Conservation (phyloP, 1,284 basidiomycete genomes). For the Ganoderma resinaceum region DNA sequence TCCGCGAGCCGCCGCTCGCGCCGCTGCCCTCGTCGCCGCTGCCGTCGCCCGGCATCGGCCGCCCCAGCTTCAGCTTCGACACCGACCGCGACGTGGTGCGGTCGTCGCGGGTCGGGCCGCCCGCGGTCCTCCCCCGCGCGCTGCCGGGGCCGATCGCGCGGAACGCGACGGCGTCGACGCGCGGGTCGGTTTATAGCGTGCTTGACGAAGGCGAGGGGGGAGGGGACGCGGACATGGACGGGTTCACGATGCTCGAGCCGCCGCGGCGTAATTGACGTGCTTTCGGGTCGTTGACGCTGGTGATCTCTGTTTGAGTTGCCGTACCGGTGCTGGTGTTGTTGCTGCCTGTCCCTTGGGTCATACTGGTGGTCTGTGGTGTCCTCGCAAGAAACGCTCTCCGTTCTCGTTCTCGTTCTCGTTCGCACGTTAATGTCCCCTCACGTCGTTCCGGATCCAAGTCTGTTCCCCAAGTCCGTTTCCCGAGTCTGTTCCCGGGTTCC, state of each 20-base stretch:
- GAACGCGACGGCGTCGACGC: conserved; percentile 14
- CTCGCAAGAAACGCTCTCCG: neutral
- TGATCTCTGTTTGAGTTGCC: neutral
- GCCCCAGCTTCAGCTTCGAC: conserved; percentile 24
- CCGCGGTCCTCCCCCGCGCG: neutral
- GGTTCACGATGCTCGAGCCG: conserved; percentile 27
- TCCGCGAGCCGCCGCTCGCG: conserved; percentile 38
- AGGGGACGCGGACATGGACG: conserved; percentile 9
- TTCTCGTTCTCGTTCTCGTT: conserved; percentile 2
- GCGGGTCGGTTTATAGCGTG: conserved; percentile 24
- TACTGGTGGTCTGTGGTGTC: neutral
- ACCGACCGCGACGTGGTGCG: neutral
- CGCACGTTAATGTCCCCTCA: conserved; percentile 1
- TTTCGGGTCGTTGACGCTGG: neutral
- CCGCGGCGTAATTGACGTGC: conserved; percentile 2
- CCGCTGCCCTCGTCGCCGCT: conserved; percentile 36
- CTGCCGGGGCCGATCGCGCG: conserved; percentile 2
- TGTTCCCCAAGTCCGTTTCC: too few species aligned
- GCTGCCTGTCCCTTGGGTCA: neutral
- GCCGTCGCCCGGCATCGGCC: conserved; percentile 26
- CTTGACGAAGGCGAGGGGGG: conserved; percentile 1
- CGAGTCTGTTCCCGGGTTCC: neutral
- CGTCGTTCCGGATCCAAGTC: neutral
- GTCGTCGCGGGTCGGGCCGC: neutral
- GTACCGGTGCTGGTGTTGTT: neutral